Base-by-base conservation (phyloP, 1,284 basidiomycete genomes). In the Boletellus deceptivus region DNA sequence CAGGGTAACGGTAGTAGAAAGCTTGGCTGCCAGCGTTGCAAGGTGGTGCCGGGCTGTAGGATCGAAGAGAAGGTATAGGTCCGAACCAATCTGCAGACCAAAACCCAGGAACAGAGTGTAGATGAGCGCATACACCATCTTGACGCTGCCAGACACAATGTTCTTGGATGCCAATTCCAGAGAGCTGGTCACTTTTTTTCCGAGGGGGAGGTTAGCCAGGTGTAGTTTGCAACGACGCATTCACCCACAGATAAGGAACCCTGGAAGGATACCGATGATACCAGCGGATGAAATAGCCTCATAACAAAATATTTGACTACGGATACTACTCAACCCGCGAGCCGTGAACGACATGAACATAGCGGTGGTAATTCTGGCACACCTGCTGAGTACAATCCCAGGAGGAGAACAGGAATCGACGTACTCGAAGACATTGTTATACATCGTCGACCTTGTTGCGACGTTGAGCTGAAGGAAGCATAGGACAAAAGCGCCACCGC, bases 81-180 rank as follows among this genome's bases (percentile, higher is more conserved):
- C 91, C 4, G 87, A 91, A 34, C 91, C 91, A 53, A 94, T 90
- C 55, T 92, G 88, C 44, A 95, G 78, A 48, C 91, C 91, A 66
- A 94, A 94, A 2, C 91, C 91, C 61, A 93, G 70, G 68, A 93
- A 93, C n/a, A 93, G 74, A 0, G 91, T 91, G 64, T 93, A 93
- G 47, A 93, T 93, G 54, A 93, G 77, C 17, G 91, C 89, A 58
- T 91, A 93, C 18, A 93, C 89, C 89, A 93, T 91, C 67, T 91
- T 89, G 52, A 93, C 90, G 52, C 87, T 91, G 22, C 91, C 91
- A 45, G 86, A 87, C 3, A 93, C 82, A 43, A 93, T 89, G 61
- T 93, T 93, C 69, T 91, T 92, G 0, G 90, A 92, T 2, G 91
- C 91, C 46, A 94, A 73, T 66, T 94, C 91, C 52, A 93, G 76